Base-by-base conservation (phyloP, 768 basidiomycete species). In the Rhodotorula paludigena region DNA sequence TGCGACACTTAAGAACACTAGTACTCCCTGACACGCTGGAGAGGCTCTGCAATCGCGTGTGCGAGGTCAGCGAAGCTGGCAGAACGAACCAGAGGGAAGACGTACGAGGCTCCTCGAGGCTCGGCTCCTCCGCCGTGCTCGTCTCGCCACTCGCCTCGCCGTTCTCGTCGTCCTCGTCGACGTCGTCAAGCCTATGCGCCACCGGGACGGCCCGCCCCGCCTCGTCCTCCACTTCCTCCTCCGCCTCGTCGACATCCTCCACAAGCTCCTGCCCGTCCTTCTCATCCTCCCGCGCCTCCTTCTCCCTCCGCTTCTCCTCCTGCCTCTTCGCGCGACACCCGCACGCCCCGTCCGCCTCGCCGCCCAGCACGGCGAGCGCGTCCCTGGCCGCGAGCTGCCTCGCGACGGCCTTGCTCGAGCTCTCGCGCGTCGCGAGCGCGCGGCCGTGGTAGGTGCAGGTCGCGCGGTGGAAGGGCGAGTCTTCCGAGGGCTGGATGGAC, bases 351-450 rank as follows among this genome's bases (percentile, higher is more conserved):
- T 5, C 35, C 2, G 4, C 18, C 35, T 30, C 47, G n/a, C 42
- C 35, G 20, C 2, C 36, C 36, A 71, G 42, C 10, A 45, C 21
- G 3, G 9, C 25, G 36, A 72, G 56, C 35, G 70, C 66, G 11
- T 23, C 59, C 23, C n/a, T 45, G 8, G 63, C 59, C 4, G 65
- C 54, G 20, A 72, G 49, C 33, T 72, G 70, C 21, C 63, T 25
- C 25, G 70, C 54, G 51, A 68, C 63, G 15, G 57, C 38, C 28
- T 61, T 61, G 9, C 52, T 32, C 5, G n/a, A 12, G 52, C 35
- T 42, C 42, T 35, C 25, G 11, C 11, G 35, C 55, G 60, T 25
- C 8, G 20, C 45, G 47, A 45, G 42, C 38, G 49, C 53, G 36
- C 18, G 20, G 30, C 32, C 53, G 51, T 68, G 70, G 63, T 62